Base-by-base conservation (phyloP, 768 basidiomycete genomes). In the Porpolomopsis calyptriformis region DNA sequence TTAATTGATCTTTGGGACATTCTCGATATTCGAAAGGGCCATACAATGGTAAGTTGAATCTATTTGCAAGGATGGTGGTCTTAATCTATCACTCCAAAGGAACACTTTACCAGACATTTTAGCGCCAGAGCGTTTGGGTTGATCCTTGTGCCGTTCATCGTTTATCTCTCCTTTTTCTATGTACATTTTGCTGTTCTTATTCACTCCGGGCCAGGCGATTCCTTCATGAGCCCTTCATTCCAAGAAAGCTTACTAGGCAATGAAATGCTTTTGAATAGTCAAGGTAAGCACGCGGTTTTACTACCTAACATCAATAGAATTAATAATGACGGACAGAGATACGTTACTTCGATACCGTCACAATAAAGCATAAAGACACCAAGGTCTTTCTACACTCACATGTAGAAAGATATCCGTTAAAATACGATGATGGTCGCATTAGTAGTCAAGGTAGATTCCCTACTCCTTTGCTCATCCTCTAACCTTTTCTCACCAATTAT, bases 211-310 rank as follows among this genome's bases (percentile, higher is more conserved):
- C 76, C 92, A 25, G 96, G 96, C 4, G 96, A 98, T 58, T 71
- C 74, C 31, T 99, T 98, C 70, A 98, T 98, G 96, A 91, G 86
- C 60, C 93, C 96, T 4, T 82, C 81, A 4, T 99, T 99, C 78
- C 96, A 99, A 65, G 92, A 98, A 66, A 96, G 92, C 14, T 70
- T 99, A 42, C 64, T 72, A 18, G 92, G 91, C 24, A 99, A 96
- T 54, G 92, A 98, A 57, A 71, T 99, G 64, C 65, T 97, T 47
- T 60, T 97, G 51, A 89, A 89, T 57, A 86, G 89, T 53, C 85
- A 93, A 68, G 94, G 94, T 92, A 54, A 47, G 72, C 53, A 6
- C 14, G 12, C 14, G 6, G n/a, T 43, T 37, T 43, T 1, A 37
- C 35, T 40, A 9, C 2, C 12, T 16, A 7, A 22, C 16, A 3